A percentile compares a stretch with the other conserved stretches of the same genome.
phyloP scores from a whole-genome alignment of 805 yeast species.

The Wickerhamiella siamensis region DNA sequence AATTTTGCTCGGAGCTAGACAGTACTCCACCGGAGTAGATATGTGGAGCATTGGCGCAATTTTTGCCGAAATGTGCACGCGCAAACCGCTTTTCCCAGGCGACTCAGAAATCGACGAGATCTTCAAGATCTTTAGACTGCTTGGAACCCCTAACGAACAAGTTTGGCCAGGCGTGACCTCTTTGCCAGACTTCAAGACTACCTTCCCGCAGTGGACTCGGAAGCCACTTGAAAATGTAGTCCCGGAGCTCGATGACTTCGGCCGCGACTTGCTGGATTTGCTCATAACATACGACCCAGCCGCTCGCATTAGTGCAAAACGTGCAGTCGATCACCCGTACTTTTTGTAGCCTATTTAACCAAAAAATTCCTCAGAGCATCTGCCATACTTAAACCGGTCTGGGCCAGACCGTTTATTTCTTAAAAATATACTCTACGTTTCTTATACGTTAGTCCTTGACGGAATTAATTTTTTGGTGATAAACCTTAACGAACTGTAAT shows the following conservation, averaged over 20 bases:
- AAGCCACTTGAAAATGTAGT: slow-evolving; percentile 55
- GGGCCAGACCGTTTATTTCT: no score
- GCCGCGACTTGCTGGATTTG: slow-evolving; percentile 63
- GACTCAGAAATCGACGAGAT: slow-evolving; percentile 97
- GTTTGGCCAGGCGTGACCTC: slow-evolving; percentile 89
- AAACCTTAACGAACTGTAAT: slow-evolving; percentile 23
- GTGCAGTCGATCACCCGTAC: slow-evolving; percentile 83
- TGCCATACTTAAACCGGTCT: no score
- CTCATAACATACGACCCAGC: slow-evolving; percentile 87
- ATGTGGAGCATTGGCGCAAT: slow-evolving; percentile 99
- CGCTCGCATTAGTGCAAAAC: slow-evolving; percentile 80
- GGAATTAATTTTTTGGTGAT: no score
- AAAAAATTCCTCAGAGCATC: background rate
- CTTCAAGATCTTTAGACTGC: slow-evolving; percentile 75
- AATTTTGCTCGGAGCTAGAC: slow-evolving; percentile 87
- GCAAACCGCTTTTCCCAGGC: slow-evolving; percentile 92
- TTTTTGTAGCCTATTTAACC: slow-evolving; percentile 25
- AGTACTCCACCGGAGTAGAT: slow-evolving; percentile 94
- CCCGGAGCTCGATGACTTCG: slow-evolving; percentile 68
- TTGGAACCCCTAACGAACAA: slow-evolving; percentile 91
- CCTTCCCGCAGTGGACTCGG: slow-evolving; percentile 81
- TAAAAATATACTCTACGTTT: no score
- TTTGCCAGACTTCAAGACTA: slow-evolving; percentile 83
- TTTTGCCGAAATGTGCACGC: slow-evolving; percentile 93
- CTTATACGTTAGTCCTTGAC: background rate